Evolutionary conservation across 129 eudicot species (phyloP).

Genomic region (Tagetes erecta): DNA sequence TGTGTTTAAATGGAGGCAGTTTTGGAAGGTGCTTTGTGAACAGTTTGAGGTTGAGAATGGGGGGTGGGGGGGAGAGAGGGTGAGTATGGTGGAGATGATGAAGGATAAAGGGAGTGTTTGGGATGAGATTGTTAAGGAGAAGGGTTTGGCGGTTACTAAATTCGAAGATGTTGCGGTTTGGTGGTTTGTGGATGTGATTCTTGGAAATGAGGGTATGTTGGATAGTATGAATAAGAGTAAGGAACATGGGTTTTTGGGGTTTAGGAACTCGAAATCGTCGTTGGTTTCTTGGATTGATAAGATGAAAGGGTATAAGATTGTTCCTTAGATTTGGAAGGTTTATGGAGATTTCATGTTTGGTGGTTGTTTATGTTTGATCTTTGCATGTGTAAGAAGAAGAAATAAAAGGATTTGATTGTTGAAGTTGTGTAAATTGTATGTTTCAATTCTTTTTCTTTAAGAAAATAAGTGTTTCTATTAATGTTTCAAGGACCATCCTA

Average conservation of each 20-base stretch:
- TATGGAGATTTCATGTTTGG: neutral
- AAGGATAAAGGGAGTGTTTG: constrained; percentile 74
- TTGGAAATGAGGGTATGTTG: constrained; percentile 33
- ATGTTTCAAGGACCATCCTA: neutral
- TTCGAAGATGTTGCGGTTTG: constrained; percentile 71
- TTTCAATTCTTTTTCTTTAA: neutral
- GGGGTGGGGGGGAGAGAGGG: constrained; percentile 45
- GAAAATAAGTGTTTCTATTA: neutral
- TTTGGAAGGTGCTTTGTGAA: constrained; percentile 77
- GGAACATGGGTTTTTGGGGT: constrained; percentile 86
- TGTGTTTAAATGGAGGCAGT: constrained; percentile 85
- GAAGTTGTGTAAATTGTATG: neutral
- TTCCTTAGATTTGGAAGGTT: constrained; percentile 43
- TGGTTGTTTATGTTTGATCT: neutral
- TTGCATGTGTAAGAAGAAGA: constrained; percentile 28
- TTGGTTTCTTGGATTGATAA: constrained; percentile 71
- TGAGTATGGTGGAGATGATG: constrained; percentile 69
- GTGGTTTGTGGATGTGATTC: constrained; percentile 66
- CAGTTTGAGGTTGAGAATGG: constrained; percentile 66
- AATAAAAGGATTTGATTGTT: constrained; percentile 22
- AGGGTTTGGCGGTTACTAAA: constrained; percentile 46
- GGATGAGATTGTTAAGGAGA: constrained; percentile 77
- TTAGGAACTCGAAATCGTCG: constrained; percentile 60
- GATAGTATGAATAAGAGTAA: constrained; percentile 85
- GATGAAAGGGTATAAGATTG: constrained; percentile 68